Percentiles rank a stretch among this genome's conserved stretches.
Evolutionary conservation across 2,329 filamentous ascomycete species (phyloP).

Genomic region (Colletotrichum nymphaeae): DNA sequence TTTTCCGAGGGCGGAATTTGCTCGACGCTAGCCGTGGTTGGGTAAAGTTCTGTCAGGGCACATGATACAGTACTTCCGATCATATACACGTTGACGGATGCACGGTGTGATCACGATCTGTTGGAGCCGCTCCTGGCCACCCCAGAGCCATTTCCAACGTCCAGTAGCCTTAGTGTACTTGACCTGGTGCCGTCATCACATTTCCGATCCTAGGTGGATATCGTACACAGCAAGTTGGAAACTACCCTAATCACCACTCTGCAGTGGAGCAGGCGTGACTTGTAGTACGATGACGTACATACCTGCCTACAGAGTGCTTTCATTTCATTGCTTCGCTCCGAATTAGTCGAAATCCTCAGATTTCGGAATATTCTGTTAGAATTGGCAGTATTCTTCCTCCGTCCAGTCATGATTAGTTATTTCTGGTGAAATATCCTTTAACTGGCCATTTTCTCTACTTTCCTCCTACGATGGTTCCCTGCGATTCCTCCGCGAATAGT

Average conservation of each 20-base stretch:
- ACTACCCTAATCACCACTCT: not conserved
- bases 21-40: conserved; percentile 4
- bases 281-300: not conserved
- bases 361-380: too few relatives aligned
- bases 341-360: too few relatives aligned
- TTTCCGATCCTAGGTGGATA: not conserved
- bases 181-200: not conserved
- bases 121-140: not conserved
- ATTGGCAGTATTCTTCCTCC: too few relatives aligned
- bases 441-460: too few relatives aligned
- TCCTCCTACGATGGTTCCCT: too few relatives aligned
- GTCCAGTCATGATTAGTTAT: too few relatives aligned
- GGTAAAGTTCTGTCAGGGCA: not conserved
- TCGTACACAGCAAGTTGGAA: not conserved
- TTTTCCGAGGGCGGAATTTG: conserved; percentile 10
- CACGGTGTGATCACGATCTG: conserved; percentile 12
- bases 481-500: too few relatives aligned
- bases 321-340: too few relatives aligned
- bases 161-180: not conserved
- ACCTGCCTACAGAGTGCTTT: not conserved
- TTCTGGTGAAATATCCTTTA: too few relatives aligned
- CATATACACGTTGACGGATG: conserved; percentile 2
- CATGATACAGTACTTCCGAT: conserved; percentile 4
- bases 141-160: not conserved
- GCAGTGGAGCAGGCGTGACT: not conserved